Evolutionary conservation across 192 early-diverging fungal species (phyloP).

Genomic region (Backusella tuberculispora): DNA sequence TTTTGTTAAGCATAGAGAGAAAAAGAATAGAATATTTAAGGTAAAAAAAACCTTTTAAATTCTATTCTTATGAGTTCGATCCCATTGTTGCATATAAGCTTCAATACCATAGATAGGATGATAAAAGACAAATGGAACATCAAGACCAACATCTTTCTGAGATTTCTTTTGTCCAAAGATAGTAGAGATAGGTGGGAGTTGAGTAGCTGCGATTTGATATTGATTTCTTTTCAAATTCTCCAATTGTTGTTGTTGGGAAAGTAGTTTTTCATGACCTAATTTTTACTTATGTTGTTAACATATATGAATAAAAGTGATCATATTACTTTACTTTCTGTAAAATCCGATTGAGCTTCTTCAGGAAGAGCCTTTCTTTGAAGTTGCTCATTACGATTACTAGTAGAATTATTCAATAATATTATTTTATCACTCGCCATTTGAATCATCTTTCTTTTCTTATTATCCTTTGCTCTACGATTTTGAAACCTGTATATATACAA

Average conservation of each 20-base stretch:
- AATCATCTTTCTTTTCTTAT: slow-evolving; percentile 10
- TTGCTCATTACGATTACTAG: not conserved
- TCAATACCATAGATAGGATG: slow-evolving; percentile 16
- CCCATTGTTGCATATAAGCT: not conserved
- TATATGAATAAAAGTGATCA: not conserved
- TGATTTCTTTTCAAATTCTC: not conserved
- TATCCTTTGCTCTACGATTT: slow-evolving; percentile 22
- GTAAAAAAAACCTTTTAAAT: too few relatives aligned
- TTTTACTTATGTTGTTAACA: not conserved
- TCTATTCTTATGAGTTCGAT: not conserved
- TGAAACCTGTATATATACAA: slow-evolving; percentile 7
- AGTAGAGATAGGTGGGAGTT: slow-evolving; percentile 10
- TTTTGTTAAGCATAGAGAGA: too few relatives aligned
- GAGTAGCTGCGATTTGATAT: not conserved
- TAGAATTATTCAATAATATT: not conserved
- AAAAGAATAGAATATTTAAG: too few relatives aligned
- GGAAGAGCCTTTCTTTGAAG: too few relatives aligned
- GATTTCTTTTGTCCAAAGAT: slow-evolving; percentile 1
- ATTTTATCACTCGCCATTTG: not conserved
- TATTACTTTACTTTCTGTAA: not conserved
- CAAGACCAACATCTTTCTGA: not conserved
- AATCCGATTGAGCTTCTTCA: not conserved
- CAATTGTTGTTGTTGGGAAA: not conserved
- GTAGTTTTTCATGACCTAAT: not conserved
- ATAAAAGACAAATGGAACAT: slow-evolving; percentile 16